Conservation (phyloP, 257 asterid species). For the Solanum infundibuliforme region DNA sequence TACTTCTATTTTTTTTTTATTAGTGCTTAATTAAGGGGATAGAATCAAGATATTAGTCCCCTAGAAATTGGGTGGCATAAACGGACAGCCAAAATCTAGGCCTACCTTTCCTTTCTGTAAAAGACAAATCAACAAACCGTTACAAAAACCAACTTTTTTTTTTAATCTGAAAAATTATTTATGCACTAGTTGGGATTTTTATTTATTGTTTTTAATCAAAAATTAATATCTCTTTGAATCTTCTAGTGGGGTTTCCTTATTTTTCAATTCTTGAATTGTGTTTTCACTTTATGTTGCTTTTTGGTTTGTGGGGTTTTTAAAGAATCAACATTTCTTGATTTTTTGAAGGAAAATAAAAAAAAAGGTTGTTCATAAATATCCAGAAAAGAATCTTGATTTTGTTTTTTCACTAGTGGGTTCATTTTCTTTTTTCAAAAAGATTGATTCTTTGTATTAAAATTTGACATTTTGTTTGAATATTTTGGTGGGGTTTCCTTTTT, state of each 20-base stretch:
- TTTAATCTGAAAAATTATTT: neutral
- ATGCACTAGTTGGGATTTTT: neutral
- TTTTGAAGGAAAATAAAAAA: neutral
- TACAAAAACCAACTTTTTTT: neutral
- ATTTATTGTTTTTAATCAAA: neutral
- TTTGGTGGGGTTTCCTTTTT: neutral
- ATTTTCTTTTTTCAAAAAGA: neutral
- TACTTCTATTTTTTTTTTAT: neutral
- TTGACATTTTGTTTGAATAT: neutral
- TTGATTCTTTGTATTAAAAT: neutral
- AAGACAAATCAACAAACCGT: conserved; percentile 45
- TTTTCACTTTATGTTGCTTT: neutral
- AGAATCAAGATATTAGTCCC: neutral
- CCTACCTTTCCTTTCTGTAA: conserved; percentile 8
- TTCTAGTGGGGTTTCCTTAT: neutral
- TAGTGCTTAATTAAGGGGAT: neutral
- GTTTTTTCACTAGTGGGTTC: neutral
- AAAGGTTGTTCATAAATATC: neutral
- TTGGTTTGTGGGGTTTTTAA: neutral
- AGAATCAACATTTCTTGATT: neutral
- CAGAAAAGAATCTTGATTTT: neutral
- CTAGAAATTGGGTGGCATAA: neutral
- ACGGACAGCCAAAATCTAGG: neutral
- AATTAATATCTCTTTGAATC: neutral
- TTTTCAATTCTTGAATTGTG: neutral